Percentiles rank a stretch among this genome's conserved stretches.
Evolutionary conservation across 2,329 filamentous ascomycete genomes (phyloP).

Genomic region (Bipolaris sorokiniana): DNA sequence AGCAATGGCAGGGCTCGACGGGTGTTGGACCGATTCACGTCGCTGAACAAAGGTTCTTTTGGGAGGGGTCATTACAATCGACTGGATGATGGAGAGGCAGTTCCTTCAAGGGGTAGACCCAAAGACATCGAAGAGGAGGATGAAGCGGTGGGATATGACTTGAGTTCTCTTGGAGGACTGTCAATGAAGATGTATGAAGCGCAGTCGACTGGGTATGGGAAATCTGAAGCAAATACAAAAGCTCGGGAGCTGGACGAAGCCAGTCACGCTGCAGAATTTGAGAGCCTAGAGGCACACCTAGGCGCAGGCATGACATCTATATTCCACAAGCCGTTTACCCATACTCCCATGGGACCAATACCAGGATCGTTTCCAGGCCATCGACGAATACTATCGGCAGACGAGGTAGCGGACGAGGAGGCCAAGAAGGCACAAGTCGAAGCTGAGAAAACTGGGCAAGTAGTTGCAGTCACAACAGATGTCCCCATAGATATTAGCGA

Average conservation of each 20-base stretch:
- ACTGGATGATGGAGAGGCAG: constrained; percentile 42
- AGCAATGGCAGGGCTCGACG: constrained; percentile 36
- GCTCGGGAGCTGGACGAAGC: constrained; percentile 37
- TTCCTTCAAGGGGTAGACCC: constrained; percentile 17
- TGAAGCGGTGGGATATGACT: constrained; percentile 36
- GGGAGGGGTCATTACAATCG: constrained; percentile 36
- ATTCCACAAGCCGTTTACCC: constrained; percentile 43
- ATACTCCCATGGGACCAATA: constrained; percentile 20
- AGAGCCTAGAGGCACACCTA: constrained; percentile 44
- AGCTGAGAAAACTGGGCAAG: constrained; percentile 52
- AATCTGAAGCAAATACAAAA: constrained; percentile 24
- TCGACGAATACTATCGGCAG: constrained; percentile 27
- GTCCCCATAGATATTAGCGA: constrained; percentile 53
- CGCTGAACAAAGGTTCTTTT: constrained; percentile 29
- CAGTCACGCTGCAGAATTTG: constrained; percentile 45
- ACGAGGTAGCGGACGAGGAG: constrained; percentile 23
- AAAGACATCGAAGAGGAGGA: constrained; percentile 39
- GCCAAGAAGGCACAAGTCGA: constrained; percentile 50
- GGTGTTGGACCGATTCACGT: constrained; percentile 41
- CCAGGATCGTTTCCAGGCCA: constrained; percentile 27
- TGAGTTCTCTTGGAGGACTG: constrained; percentile 38
- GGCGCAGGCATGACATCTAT: constrained; percentile 47
- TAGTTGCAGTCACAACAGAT: constrained; percentile 52
- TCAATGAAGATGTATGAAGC: constrained; percentile 36
- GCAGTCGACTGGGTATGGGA: constrained; percentile 12